Conservation (phyloP, 1,284 basidiomycete species). For the Leccinum proliferum region DNA sequence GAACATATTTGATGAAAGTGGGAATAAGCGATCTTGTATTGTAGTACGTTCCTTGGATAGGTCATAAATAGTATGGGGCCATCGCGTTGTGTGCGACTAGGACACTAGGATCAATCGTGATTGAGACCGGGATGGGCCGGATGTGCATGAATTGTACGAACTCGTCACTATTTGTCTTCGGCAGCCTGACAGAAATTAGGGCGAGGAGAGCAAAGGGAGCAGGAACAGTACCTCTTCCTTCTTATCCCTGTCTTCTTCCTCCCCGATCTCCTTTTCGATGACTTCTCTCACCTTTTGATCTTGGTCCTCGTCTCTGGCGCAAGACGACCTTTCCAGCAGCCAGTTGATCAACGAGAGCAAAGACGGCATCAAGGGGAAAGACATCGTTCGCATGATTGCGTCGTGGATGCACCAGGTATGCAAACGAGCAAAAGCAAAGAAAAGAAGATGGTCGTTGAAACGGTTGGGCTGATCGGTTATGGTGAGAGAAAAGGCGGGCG, state of each 20-base stretch:
- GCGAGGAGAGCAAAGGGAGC: neutral
- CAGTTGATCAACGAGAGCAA: constrained; percentile 70
- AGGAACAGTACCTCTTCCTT: constrained; percentile 53
- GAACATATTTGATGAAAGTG: too few relatives aligned
- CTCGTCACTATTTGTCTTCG: constrained; percentile 51
- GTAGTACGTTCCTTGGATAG: too few relatives aligned
- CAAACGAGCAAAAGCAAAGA: too few relatives aligned
- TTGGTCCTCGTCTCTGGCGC: constrained; percentile 77
- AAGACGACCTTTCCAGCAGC: constrained; percentile 45
- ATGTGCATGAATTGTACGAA: constrained; percentile 21
- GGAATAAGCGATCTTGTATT: too few relatives aligned
- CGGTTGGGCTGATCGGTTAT: constrained; percentile 70
- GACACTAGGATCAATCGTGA: constrained; percentile 14
- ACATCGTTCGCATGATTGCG: too few relatives aligned
- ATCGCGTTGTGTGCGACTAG: constrained; percentile 7
- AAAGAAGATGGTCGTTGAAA: too few relatives aligned
- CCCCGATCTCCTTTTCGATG: constrained; percentile 59
- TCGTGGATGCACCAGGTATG: too few relatives aligned
- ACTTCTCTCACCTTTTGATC: constrained; percentile 69
- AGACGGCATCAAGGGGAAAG: constrained; percentile 53
- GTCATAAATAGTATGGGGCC: too few relatives aligned
- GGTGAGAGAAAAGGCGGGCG: constrained; percentile 55
- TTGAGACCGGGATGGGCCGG: constrained; percentile 16
- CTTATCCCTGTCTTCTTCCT: constrained; percentile 64
- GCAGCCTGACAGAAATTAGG: constrained; percentile 33